Conservation (phyloP, 2,329 filamentous ascomycete genomes). For the Stagonosporopsis chrysanthemi region DNA sequence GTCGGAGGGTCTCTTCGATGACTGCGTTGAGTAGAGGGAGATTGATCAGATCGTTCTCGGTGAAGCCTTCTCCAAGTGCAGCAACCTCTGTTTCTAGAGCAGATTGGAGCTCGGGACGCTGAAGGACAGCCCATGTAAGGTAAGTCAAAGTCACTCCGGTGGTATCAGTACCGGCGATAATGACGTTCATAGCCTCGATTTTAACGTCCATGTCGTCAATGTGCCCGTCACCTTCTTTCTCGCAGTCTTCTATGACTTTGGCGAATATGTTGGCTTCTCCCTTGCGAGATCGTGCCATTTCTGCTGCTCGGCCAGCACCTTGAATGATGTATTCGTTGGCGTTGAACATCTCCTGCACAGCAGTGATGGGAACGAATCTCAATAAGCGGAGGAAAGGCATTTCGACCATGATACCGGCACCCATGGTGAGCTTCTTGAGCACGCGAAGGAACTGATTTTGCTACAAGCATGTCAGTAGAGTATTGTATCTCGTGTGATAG, state of each 20-base stretch:
- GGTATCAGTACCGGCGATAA: conserved; percentile 48
- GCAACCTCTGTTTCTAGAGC: conserved; percentile 36
- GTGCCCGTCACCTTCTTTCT: conserved; percentile 38
- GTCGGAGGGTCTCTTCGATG: conserved; percentile 51
- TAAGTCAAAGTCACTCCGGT: conserved; percentile 47
- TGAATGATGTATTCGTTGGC: conserved; percentile 43
- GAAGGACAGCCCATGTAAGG: conserved; percentile 44
- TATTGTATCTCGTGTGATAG: background rate
- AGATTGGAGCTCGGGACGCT: conserved; percentile 29
- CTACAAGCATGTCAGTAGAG: background rate
- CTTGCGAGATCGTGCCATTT: conserved; percentile 39
- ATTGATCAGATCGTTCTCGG: conserved; percentile 42
- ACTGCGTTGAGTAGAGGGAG: conserved; percentile 48
- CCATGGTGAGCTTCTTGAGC: conserved; percentile 46
- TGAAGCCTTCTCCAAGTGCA: conserved; percentile 26
- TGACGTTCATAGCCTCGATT: conserved; percentile 44
- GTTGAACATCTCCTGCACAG: conserved; percentile 46
- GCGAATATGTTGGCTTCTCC: conserved; percentile 45
- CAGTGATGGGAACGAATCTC: conserved; percentile 39
- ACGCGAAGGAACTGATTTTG: conserved; percentile 48
- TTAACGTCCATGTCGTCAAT: conserved; percentile 45
- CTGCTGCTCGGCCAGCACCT: conserved; percentile 41
- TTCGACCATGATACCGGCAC: conserved; percentile 48
- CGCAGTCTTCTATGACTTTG: conserved; percentile 43
- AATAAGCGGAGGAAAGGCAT: conserved; percentile 46